Base-by-base conservation (phyloP, 768 basidiomycete genomes). In the Lactarius tabidus region DNA sequence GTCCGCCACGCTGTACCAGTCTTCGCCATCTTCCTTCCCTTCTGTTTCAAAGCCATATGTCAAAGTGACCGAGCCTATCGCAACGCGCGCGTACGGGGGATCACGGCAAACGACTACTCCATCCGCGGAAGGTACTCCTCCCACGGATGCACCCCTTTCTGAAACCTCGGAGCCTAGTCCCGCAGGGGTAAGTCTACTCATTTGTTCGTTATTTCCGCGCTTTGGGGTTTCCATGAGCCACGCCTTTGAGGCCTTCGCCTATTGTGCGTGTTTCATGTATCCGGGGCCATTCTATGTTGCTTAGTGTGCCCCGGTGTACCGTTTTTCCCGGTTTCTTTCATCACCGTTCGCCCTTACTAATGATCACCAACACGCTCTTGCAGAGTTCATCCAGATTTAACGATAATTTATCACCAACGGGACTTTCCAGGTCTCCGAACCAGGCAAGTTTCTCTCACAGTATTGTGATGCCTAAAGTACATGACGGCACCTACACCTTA, bases 381-480 rank as follows among this genome's bases (percentile, higher is more conserved):
- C 55, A 41, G 65, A 43, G 17, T 3, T 41, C 60, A 9, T 41
- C 17, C 39, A 57, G 35, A 39, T 33, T 62, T 38, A 20, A n/a
- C 9, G 36, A 58, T 12, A 29, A 29, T 20, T 18, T 35, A 53
- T 45, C 48, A 23, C 9, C 31, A 14, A 57, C 12, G 51, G 65
- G 38, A 38, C 28, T 28, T 62, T 7, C 51, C 31, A 45, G 33
- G 17, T 33, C 56, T 20, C 35, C 57, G 33, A 59, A 66, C 57
- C 65, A 62, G 57, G 65, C 53, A 58, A 58, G 65, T 66, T 43
- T 58, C 31, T 66, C 65, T 57, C 60, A 61, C 64, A 26, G 29
- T 35, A 18, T 28, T 48, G 10, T 58, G 28, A n/a, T 54, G 33
- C 41, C 39, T 18, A 28, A 43, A 18, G 41, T 10, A 48, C n/a